Evolutionary conservation across 73 alveolate genomes (phyloP).

Genomic region (Paramecium caudatum): DNA sequence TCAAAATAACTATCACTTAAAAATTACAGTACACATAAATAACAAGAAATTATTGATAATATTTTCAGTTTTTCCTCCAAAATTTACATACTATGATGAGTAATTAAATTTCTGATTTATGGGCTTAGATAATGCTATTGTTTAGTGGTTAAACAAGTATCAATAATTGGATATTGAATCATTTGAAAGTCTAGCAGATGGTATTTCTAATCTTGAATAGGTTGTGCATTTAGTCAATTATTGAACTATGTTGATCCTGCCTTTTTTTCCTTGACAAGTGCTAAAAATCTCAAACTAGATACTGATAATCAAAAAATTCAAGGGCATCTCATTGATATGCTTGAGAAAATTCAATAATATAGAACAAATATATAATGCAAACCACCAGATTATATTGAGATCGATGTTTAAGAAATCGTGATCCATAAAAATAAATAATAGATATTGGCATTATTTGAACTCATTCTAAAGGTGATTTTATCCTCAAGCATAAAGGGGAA

Average conservation of each 20-base stretch:
- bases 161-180: not conserved
- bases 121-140: conserved; percentile 47
- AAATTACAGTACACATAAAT: not conserved
- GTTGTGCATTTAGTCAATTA: conserved; percentile 48
- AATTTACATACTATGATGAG: not conserved
- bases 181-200: conserved; percentile 51
- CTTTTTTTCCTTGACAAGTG: conserved; percentile 49
- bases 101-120: too few species aligned
- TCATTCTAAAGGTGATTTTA: not conserved
- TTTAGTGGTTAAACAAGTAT: conserved; percentile 43
- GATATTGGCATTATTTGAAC: conserved; percentile 43
- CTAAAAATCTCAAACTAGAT: not conserved
- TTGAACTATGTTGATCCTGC: conserved; percentile 64
- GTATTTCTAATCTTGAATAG: not conserved
- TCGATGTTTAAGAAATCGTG: conserved; percentile 15
- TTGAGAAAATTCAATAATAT: conserved; percentile 22
- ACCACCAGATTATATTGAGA: conserved; percentile 20
- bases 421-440: not conserved
- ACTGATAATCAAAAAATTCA: not conserved
- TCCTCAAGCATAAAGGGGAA: conserved; percentile 7
- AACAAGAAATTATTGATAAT: not conserved
- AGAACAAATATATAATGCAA: conserved; percentile 17
- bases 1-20: conserved; percentile 37
- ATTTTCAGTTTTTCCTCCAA: not conserved
- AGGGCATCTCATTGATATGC: conserved; percentile 30